Evolutionary conservation across 352 stramenopile genomes (phyloP).

Genomic region (Phytophthora europaea): DNA sequence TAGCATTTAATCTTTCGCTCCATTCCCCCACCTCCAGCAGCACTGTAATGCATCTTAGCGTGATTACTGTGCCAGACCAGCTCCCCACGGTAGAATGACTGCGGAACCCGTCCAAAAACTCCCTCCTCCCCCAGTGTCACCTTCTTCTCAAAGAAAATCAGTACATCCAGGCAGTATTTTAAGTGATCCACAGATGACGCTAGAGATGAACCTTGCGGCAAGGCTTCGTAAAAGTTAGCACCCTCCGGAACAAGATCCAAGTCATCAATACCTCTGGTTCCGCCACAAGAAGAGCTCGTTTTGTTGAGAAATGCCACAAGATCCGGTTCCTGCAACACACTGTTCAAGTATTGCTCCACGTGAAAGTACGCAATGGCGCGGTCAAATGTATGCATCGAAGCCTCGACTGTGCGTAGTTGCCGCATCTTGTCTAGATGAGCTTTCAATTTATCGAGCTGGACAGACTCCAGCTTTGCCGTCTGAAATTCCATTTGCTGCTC

Average conservation of each 20-base stretch:
- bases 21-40: conserved; percentile 44
- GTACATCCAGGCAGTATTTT: conserved; percentile 86
- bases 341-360: conserved; percentile 86
- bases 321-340: conserved; percentile 73
- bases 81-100: conserved; percentile 84
- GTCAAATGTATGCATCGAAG: conserved; percentile 84
- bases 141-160: conserved; percentile 91
- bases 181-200: conserved; percentile 76
- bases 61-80: conserved; percentile 68
- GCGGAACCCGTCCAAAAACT: conserved; percentile 74
- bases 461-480: conserved; percentile 75
- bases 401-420: conserved; percentile 80
- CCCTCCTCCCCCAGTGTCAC: conserved; percentile 75
- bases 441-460: conserved; percentile 75
- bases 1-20: conserved; percentile 82
- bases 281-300: conserved; percentile 62
- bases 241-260: conserved; percentile 70
- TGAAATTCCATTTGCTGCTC: conserved; percentile 69
- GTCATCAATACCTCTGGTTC: conserved; percentile 40
- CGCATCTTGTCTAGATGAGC: conserved; percentile 75
- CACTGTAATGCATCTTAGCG: conserved; percentile 43
- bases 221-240: conserved; percentile 78
- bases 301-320: conserved; percentile 81
- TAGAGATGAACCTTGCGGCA: conserved; percentile 58
- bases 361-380: conserved; percentile 84